Evolutionary conservation across 768 basidiomycete species (phyloP), one percentile per base, ranked within the genome.

Genomic region (Hebeloma cylindrosporum): DNA sequence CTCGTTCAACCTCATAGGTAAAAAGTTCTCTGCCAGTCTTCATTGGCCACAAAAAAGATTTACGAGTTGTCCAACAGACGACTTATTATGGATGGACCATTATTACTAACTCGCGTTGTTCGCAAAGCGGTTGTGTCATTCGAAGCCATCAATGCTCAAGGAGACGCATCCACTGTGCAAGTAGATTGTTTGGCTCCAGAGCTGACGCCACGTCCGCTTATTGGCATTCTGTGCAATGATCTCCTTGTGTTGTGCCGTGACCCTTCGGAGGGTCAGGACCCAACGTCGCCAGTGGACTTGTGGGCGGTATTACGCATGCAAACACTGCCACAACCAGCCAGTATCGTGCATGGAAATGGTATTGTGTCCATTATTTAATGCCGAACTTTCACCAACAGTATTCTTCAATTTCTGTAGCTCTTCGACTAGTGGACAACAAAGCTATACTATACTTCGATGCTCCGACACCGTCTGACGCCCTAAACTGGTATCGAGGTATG

Each of bases 291-390:
- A 17, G 92, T 97, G 22, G 94, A 98, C 60, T 73, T 98, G n/a
- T 97, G 92, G 87, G 93, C 93, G 25, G 95, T 97, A 23, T 69
- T 98, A 48, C 78, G 95, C 31, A 93, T 99, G 92, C 92, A 94
- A 64, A 95, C 93, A 0, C 61, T 93, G 32, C 84, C 86, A 4
- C 90, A 93, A 57, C 93, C 90, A 4, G 92, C 90, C 13, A 91
- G 86, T 52, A 88, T 93, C 45, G 87, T 91, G 18, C 86, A 93
- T 61, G 89, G 88, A 30, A 93, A 88, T 62, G 80, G 89, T 88
- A 60, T 25, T n/a, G 31, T 29, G 10, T 32, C 17, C 9, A 3
- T 14, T 13, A 17, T 26, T 28, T 27, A 32, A 25, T 20, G 38
- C 39, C 29, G 26, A 6, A 42, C 2, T 31, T 42, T 21, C 23